phyloP scores from a whole-genome alignment of 2,329 filamentous ascomycete genomes.

The Pseudocercospora cruenta region DNA sequence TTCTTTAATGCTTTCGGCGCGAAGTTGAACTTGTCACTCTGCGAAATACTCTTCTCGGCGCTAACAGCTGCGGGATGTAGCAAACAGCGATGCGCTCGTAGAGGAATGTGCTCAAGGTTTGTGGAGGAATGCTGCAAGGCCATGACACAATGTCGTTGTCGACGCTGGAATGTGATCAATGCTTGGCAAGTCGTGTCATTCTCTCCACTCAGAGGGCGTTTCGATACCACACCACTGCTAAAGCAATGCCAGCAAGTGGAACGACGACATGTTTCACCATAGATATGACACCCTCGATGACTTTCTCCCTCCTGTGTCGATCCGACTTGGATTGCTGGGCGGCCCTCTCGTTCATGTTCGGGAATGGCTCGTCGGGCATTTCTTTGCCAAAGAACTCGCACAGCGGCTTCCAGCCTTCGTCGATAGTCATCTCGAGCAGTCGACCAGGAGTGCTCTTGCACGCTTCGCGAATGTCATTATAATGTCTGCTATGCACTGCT shows the following conservation, averaged over 20 bases:
- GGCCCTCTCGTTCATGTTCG: conserved; percentile 15
- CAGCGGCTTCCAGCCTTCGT: conserved; percentile 20
- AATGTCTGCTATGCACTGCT: conserved; percentile 14
- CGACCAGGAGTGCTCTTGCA: conserved; percentile 9
- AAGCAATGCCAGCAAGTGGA: not conserved
- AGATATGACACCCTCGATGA: not conserved
- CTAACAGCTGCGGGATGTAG: not conserved
- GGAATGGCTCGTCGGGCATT: conserved; percentile 16
- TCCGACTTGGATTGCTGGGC: not conserved
- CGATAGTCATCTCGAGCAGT: conserved; percentile 17
- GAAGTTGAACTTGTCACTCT: not conserved
- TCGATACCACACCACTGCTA: not conserved
- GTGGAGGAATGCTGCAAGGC: not conserved
- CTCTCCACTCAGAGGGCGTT: not conserved
- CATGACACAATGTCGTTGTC: not conserved
- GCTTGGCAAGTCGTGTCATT: not conserved
- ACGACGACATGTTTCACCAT: not conserved
- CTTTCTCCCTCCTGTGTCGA: not conserved
- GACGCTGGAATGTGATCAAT: not conserved
- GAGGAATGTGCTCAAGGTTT: not conserved
- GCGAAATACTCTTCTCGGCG: not conserved
- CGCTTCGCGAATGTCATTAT: conserved; percentile 15
- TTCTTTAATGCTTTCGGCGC: not conserved
- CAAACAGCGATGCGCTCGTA: not conserved
- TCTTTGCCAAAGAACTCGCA: conserved; percentile 21